Evolutionary conservation across 176 grass and related monocot species (phyloP).

Genomic region (Cocos nucifera): DNA sequence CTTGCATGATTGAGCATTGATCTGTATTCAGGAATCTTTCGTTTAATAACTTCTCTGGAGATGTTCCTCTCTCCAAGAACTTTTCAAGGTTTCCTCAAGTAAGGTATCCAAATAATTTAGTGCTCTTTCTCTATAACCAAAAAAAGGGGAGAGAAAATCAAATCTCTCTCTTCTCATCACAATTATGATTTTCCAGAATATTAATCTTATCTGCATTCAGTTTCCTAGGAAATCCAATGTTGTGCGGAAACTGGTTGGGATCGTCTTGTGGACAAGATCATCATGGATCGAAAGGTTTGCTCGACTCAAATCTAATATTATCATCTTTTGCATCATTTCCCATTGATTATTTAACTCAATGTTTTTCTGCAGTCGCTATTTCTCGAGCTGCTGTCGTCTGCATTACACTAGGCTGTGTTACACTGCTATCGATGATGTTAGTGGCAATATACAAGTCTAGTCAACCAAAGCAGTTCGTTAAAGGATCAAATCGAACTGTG

Average conservation of each 20-base stretch:
- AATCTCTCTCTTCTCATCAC: too few relatives aligned
- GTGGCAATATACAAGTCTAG: slow-evolving; percentile 82
- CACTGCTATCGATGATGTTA: slow-evolving; percentile 52
- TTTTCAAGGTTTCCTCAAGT: slow-evolving; percentile 83
- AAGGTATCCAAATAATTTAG: slow-evolving; percentile 37
- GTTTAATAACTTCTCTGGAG: slow-evolving; percentile 86
- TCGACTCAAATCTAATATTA: too few relatives aligned
- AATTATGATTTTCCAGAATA: too few relatives aligned
- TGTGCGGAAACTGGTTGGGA: slow-evolving; percentile 46
- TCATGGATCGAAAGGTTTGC: slow-evolving; percentile 52
- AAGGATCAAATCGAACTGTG: slow-evolving; percentile 46
- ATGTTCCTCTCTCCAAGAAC: slow-evolving; percentile 53
- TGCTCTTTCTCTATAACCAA: background rate
- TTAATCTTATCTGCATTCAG: slow-evolving; percentile 27
- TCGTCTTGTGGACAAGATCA: slow-evolving; percentile 36
- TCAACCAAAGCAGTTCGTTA: slow-evolving; percentile 52
- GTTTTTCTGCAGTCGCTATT: slow-evolving; percentile 45
- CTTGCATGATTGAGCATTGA: slow-evolving; percentile 9
- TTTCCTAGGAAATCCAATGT: slow-evolving; percentile 71
- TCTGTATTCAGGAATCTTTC: slow-evolving; percentile 75
- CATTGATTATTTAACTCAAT: too few relatives aligned
- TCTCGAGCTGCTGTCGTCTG: slow-evolving; percentile 58
- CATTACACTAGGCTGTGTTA: slow-evolving; percentile 69
- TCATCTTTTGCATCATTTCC: too few relatives aligned
- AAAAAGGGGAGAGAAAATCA: too few relatives aligned